phyloP scores from a whole-genome alignment of 192 early-diverging fungal genomes.

The Neocallimastix lanati region DNA sequence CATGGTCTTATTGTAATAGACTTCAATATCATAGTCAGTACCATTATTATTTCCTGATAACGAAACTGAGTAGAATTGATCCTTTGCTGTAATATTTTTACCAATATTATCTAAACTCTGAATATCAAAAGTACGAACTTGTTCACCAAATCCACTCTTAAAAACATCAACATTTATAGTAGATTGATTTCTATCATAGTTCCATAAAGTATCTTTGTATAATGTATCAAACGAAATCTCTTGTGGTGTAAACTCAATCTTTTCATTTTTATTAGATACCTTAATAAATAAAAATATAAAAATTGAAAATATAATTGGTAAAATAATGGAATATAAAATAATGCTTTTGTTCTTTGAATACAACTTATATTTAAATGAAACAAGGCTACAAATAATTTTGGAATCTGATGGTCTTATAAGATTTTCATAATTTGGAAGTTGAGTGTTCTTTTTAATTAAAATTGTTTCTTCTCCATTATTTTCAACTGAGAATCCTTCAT shows the following conservation, averaged over 20 bases:
- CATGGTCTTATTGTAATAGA: neutral
- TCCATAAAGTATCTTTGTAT: neutral
- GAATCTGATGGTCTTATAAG: neutral
- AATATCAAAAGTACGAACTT: neutral
- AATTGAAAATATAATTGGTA: neutral
- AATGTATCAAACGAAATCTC: neutral
- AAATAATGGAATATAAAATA: neutral
- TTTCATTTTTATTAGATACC: neutral
- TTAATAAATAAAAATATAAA: neutral
- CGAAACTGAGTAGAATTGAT: neutral
- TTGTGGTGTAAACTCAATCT: neutral
- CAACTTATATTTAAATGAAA: neutral
- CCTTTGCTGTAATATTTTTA: neutral
- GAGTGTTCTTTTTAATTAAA: neutral
- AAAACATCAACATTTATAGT: neutral
- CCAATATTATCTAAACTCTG: neutral
- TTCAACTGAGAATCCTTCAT: neutral
- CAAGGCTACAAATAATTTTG: neutral
- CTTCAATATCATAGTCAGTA: neutral
- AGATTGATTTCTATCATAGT: neutral
- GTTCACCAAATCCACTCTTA: neutral
- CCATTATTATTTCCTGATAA: neutral
- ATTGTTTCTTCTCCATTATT: neutral
- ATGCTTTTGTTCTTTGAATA: neutral
- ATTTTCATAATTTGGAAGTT: neutral